These are phyloP conservation scores for Hydrangea macrophylla DNA, from an alignment of 148 eudicot genomes.

Conservation along the genomic window DNA sequence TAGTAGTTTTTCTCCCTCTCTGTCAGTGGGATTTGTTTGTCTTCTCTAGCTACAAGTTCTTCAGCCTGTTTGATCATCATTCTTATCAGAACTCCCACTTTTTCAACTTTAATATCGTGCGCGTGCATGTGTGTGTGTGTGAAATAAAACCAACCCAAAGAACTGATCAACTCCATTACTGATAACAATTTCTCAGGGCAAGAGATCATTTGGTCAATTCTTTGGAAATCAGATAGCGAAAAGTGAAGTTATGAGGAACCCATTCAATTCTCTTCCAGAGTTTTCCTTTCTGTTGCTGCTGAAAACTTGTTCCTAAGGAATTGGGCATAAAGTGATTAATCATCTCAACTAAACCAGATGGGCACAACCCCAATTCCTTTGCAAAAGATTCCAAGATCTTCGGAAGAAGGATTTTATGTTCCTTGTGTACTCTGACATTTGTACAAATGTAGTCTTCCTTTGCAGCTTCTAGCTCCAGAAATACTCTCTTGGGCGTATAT, in stretches of 20 bases:
- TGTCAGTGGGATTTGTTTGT: neutral
- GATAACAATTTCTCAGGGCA: neutral
- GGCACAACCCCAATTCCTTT: constrained; percentile 51
- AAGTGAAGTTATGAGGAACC: constrained; percentile 68
- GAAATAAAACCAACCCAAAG: neutral
- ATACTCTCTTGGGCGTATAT: constrained; percentile 64
- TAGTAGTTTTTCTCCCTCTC: neutral
- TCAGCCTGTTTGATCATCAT: neutral
- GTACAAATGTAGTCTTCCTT: constrained; percentile 76
- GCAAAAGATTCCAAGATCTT: constrained; percentile 64
- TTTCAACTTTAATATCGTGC: no score
- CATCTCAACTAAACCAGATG: constrained; percentile 41
- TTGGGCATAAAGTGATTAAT: constrained; percentile 61
- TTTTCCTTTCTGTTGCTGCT: constrained; percentile 34
- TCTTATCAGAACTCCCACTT: neutral
- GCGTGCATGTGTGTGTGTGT: no score
- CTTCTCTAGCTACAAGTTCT: neutral
- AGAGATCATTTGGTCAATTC: constrained; percentile 38
- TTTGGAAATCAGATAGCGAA: constrained; percentile 57
- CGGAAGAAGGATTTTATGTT: constrained; percentile 55
- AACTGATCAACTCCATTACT: neutral
- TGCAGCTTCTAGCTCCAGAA: constrained; percentile 78
- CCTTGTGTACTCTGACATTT: constrained; percentile 51
- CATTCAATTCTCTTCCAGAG: constrained; percentile 54
- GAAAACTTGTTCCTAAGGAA: constrained; percentile 26